Base-by-base conservation (phyloP, 805 yeast species). In the Candida sithepensis region DNA sequence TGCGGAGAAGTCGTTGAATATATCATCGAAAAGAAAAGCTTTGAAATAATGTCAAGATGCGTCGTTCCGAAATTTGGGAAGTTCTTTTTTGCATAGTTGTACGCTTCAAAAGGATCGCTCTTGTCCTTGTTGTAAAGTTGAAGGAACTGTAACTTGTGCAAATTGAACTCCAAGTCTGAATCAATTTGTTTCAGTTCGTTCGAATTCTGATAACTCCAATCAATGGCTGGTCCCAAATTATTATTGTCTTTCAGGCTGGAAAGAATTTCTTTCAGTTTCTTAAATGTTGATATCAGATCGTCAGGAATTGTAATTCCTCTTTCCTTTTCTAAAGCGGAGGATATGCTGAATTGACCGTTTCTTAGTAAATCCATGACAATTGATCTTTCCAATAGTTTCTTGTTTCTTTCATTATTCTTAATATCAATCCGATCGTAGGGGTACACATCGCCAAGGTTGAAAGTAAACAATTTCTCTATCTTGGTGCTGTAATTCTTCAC, bases 171-270 rank as follows among this genome's bases (percentile, higher is more conserved):
- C 22, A 78, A 56, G 42, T 72, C 72, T 1, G 74, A 70, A 3
- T 76, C 77, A 20, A 63, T 55, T 18, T 48, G 48, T 32, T 55
- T 52, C 40, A 75, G 59, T 36, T 58, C 44, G 2, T 37, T 44
- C 2, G 57, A 52, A 37, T 68, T 58, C 6, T 49, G 41, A 5
- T 54, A 47, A 26, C 72, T 69, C 87, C 87, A 82, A 2, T 61
- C 62, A 24, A 77, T 71, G 13, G 85, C 84, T 6, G 74, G 69
- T 4, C 54, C 57, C 23, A 75, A 56, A 44, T 78, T 62, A 3
- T 69, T 65, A 2, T 59, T 44, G 23, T 61, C 61, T 20, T 75
- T 54, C 33, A 64, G 51, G 33, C 67, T 68, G 18, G 60, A 55
- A 18, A 76, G 57, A 3, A 79, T 75, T 13, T 61, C 63, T 22